A percentile compares a stretch with the other conserved stretches of the same genome.
These are phyloP conservation scores for Letharia lupina DNA, from an alignment of 495 filamentous ascomycete genomes.

Conservation along the genomic window DNA sequence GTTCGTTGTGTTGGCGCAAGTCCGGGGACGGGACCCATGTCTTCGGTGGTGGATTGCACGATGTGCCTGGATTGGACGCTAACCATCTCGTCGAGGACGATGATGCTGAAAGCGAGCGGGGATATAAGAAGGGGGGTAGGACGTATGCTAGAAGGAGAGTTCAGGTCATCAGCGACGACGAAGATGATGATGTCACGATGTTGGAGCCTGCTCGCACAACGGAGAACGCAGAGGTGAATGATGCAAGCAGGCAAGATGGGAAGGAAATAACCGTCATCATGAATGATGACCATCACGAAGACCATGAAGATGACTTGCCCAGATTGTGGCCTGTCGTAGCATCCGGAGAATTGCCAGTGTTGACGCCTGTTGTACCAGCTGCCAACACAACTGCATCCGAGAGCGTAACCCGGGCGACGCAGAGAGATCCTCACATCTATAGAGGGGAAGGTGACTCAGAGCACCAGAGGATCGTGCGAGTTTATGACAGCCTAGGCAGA, in stretches of 20 bases:
- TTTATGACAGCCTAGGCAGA: not conserved
- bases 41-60: not conserved
- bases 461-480: not conserved
- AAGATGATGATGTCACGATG: not conserved
- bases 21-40: constrained; percentile 27
- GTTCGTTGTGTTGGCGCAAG: constrained; percentile 31
- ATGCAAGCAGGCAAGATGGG: not conserved
- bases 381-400: not conserved
- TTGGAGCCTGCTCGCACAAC: not conserved
- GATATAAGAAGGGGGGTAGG: not conserved
- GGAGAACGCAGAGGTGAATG: not conserved
- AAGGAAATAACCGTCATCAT: not conserved
- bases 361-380: not conserved
- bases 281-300: not conserved
- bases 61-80: not conserved
- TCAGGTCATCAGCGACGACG: constrained; percentile 2
- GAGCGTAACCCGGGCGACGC: not conserved
- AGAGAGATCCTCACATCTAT: not conserved
- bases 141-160: not conserved
- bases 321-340: not conserved
- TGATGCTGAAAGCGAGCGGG: not conserved
- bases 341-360: not conserved
- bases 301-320: not conserved
- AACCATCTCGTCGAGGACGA: not conserved
- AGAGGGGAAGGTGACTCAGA: not conserved